These are phyloP conservation scores for rapeseed (Brassica napus) DNA, from an alignment of 345 rosid genomes.

Conservation along the genomic window DNA sequence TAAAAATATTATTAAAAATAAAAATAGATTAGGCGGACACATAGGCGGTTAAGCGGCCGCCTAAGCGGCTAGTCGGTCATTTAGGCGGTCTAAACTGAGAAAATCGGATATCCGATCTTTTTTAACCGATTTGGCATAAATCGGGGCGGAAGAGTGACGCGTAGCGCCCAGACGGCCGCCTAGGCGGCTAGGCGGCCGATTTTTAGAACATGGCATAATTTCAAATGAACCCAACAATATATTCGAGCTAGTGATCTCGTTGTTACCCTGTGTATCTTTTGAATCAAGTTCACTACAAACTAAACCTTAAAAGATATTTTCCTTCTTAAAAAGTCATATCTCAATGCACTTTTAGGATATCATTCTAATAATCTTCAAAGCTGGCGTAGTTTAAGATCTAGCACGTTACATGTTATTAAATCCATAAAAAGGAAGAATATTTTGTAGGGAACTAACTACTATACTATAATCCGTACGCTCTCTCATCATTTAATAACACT, in stretches of 20 bases:
- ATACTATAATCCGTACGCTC: slow-evolving; percentile 4
- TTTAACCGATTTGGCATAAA: too few relatives aligned
- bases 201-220: neutral
- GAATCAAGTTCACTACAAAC: neutral
- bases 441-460: slow-evolving; percentile 10
- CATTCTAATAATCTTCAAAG: neutral
- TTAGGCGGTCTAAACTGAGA: too few relatives aligned
- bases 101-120: too few relatives aligned
- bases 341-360: neutral
- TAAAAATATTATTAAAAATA: too few relatives aligned
- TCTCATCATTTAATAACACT: neutral
- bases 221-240: neutral
- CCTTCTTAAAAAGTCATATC: neutral
- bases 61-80: too few relatives aligned
- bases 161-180: too few relatives aligned
- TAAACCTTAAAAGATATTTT: neutral
- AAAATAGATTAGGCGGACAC: too few relatives aligned
- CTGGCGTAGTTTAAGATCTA: neutral
- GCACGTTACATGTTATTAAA: neutral
- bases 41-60: too few relatives aligned
- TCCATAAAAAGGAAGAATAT: neutral
- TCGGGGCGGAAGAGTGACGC: too few relatives aligned
- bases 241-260: neutral
- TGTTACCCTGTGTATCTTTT: neutral
- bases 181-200: too few relatives aligned